Base-by-base conservation (phyloP, 257 asterid species). In the Nicotiana attenuata region DNA sequence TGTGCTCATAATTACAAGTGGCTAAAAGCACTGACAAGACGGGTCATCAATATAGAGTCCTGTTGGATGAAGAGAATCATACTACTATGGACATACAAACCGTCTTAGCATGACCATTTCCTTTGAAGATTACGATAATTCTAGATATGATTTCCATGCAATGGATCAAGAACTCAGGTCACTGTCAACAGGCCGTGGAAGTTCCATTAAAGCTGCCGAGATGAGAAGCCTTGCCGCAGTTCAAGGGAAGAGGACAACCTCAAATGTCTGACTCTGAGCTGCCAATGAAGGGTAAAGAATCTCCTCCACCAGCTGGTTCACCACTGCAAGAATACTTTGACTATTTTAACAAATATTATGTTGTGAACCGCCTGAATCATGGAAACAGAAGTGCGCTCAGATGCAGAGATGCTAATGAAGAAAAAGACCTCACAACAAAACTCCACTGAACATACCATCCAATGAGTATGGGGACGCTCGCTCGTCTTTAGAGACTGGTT, bases 391-490 rank as follows among this genome's bases (percentile, higher is more conserved):
- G 92, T 24, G 88, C 88, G 56, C 28, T 89, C 92, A 38, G 93
- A 89, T 77, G 85, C n/a, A 17, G 91, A 90, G 10, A 81, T 85
- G 78, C 56, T 85, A 45, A 57, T 80, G 10, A 82, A 85, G 24
- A 84, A 69, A 84, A 91, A 87, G 87, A 17, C 47, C 63, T 52
- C 78, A 77, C 65, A 81, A 79, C 92, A 89, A 80, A 77, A 81
- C 66, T 78, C 83, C 75, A 83, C 86, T 81, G 87, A 88, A 94
- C 14, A 83, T 96, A 81, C 87, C 96, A 2, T 90, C 98, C 26
- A 91, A 88, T 38, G 99, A 96, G 88, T 96, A 85, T 69, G 24
- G 85, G 20, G 91, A 91, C 75, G 91, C 97, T 0, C 93, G 97
- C 56, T 90, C 98, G 20, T 91, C 99, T 9, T 84, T 88, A 60